Percentiles rank a stretch among this genome's conserved stretches.
Conservation (phyloP, 805 yeast species). For the Metschnikowia chrysomelidarum region DNA sequence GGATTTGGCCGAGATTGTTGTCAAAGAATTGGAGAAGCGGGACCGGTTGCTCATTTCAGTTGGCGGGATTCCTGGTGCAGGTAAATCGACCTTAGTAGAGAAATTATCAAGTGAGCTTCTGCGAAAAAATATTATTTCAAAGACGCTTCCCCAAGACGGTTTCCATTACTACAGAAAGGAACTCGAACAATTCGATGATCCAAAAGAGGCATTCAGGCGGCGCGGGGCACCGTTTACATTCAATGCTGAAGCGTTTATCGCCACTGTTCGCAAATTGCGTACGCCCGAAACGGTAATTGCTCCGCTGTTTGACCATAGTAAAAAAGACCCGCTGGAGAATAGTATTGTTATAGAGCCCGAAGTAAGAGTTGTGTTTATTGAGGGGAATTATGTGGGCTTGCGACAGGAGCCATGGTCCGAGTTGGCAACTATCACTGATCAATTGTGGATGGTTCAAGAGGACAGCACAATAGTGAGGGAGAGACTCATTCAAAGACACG, state of each 20-base stretch:
- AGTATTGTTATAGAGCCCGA: slow-evolving; percentile 46
- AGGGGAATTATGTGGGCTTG: slow-evolving; percentile 72
- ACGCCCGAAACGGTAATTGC: slow-evolving; percentile 37
- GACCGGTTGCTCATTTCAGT: slow-evolving; percentile 54
- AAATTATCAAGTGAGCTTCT: slow-evolving; percentile 38
- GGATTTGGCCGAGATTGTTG: slow-evolving; percentile 11
- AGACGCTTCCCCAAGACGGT: slow-evolving; percentile 41
- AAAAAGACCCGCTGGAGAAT: slow-evolving; percentile 67
- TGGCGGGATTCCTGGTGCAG: slow-evolving; percentile 84
- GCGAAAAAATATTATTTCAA: slow-evolving; percentile 15
- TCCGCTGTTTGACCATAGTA: slow-evolving; percentile 75
- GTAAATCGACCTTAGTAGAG: slow-evolving; percentile 68
- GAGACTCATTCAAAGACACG: slow-evolving; percentile 68
- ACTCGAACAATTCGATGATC: slow-evolving; percentile 45
- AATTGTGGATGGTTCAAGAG: slow-evolving; percentile 53
- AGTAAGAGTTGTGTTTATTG: slow-evolving; percentile 60
- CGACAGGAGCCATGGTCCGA: slow-evolving; percentile 58
- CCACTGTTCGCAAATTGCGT: slow-evolving; percentile 21
- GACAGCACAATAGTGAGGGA: slow-evolving; percentile 45
- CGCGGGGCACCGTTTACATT: slow-evolving; percentile 90
- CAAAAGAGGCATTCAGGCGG: slow-evolving; percentile 54
- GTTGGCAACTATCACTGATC: slow-evolving; percentile 39
- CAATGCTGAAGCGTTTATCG: slow-evolving; percentile 48
- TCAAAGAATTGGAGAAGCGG: slow-evolving; percentile 5
- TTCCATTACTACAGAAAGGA: slow-evolving; percentile 35